phyloP scores from a whole-genome alignment of 2,329 filamentous ascomycete genomes.

The Colletotrichum cereale region DNA sequence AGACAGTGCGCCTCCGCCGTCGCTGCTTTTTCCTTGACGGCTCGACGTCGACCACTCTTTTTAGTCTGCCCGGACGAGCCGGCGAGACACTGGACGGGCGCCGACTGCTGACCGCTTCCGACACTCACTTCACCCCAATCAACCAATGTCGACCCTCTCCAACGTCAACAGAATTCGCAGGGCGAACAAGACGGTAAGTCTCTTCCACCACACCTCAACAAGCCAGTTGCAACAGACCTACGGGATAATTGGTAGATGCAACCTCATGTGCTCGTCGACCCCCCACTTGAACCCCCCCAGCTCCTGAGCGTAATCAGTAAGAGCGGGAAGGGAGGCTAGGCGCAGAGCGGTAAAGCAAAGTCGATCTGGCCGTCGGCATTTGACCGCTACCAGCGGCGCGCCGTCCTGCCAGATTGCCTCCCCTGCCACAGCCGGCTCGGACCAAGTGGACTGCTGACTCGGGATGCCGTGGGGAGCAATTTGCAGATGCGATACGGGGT shows the following conservation, averaged over 20 bases:
- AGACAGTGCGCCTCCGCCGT: slow-evolving; percentile 25
- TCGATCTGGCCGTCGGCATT: slow-evolving; percentile 43
- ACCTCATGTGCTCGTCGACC: slow-evolving; percentile 9
- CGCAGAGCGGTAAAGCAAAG: slow-evolving; percentile 43
- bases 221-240: slow-evolving; percentile 11
- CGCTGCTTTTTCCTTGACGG: neutral
- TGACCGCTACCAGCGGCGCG: slow-evolving; percentile 35
- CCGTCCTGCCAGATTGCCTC: slow-evolving; percentile 38
- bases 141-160: slow-evolving; percentile 6
- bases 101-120: slow-evolving; percentile 29
- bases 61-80: slow-evolving; percentile 18
- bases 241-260: slow-evolving; percentile 27
- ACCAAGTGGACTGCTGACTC: slow-evolving; percentile 34
- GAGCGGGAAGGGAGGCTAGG: slow-evolving; percentile 34
- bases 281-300: slow-evolving; percentile 25
- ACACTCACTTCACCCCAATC: slow-evolving; percentile 14
- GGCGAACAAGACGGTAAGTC: slow-evolving; percentile 1
- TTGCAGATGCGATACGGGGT: slow-evolving; percentile 21
- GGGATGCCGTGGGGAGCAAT: slow-evolving; percentile 33
- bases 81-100: slow-evolving; percentile 28
- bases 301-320: slow-evolving; percentile 20
- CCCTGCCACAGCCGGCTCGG: slow-evolving; percentile 34
- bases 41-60: neutral
- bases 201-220: slow-evolving; percentile 6
- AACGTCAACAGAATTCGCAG: slow-evolving; percentile 3